These are phyloP conservation scores for Tolypocladium album DNA, from an alignment of 2,329 filamentous ascomycete genomes.

Conservation along the genomic window DNA sequence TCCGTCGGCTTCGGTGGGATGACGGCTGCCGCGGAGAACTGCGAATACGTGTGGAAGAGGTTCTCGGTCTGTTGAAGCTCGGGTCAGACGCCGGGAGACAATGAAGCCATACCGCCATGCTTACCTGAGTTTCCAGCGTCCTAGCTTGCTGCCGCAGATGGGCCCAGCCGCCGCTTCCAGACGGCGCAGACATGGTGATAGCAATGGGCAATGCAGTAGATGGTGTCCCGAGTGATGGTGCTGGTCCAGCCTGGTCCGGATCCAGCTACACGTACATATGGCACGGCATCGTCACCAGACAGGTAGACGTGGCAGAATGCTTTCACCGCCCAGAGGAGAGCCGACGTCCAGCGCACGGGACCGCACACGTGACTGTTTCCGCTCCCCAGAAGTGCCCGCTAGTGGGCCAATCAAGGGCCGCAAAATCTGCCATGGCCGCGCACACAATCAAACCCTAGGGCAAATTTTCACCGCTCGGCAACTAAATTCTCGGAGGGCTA, in stretches of 20 bases:
- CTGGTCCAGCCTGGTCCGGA: background rate
- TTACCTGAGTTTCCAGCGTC: constrained; percentile 79
- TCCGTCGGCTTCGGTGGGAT: constrained; percentile 76
- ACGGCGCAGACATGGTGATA: constrained; percentile 37
- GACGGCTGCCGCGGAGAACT: constrained; percentile 72
- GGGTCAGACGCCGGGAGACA: background rate
- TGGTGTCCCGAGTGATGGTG: background rate
- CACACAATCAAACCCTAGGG: constrained; percentile 24
- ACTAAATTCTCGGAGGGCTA: constrained; percentile 21
- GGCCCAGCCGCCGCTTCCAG: constrained; percentile 66
- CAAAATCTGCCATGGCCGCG: constrained; percentile 7
- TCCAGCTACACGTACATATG: background rate
- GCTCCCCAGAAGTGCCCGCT: background rate
- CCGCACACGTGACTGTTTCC: constrained; percentile 10
- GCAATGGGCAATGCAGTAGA: background rate
- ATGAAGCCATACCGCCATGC: constrained; percentile 2
- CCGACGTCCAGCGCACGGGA: background rate
- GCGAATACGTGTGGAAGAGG: constrained; percentile 76
- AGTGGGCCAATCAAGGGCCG: constrained; percentile 21
- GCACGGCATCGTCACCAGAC: background rate
- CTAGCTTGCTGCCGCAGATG: constrained; percentile 90
- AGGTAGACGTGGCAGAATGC: constrained; percentile 7
- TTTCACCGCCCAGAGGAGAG: constrained; percentile 15
- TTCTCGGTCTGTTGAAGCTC: constrained; percentile 64
- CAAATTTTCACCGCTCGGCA: constrained; percentile 26